A percentile compares a stretch with the other conserved stretches of the same genome.
Evolutionary conservation across 129 eudicot species (phyloP).

Genomic region (Flaveria bidentis): DNA sequence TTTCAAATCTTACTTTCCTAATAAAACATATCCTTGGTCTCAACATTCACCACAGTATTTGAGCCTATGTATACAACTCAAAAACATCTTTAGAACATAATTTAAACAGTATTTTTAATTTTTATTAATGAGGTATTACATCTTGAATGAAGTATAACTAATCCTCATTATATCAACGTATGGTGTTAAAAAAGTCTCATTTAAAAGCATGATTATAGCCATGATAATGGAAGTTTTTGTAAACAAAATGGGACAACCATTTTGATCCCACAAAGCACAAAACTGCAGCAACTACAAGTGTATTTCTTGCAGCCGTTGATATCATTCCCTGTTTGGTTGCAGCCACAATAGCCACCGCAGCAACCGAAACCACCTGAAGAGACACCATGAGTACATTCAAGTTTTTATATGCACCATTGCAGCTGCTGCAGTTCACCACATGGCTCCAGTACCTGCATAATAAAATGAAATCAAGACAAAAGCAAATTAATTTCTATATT

Average conservation of each 20-base stretch:
- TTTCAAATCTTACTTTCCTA: no score
- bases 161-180: background rate
- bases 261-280: conserved; percentile 53
- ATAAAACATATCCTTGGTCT: no score
- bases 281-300: conserved; percentile 36
- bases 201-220: conserved; percentile 51
- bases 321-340: conserved; percentile 44
- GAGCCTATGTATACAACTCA: no score
- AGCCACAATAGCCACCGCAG: conserved; percentile 42
- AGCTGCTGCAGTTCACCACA: conserved; percentile 52
- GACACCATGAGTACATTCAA: conserved; percentile 37
- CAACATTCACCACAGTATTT: no score
- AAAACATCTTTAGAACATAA: no score
- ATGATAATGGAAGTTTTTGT: conserved; percentile 54
- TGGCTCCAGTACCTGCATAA: conserved; percentile 53
- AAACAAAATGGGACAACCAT: conserved; percentile 62
- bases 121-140: no score
- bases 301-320: conserved; percentile 30
- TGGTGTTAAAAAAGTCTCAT: conserved; percentile 5
- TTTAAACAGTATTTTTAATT: no score
- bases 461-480: background rate
- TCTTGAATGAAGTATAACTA: no score
- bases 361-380: conserved; percentile 45
- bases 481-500: background rate
- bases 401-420: conserved; percentile 46